Evolutionary conservation across 202 grass and related monocot species (phyloP), one percentile per base, ranked within the genome.

Genomic region (Elaeis oleifera): DNA sequence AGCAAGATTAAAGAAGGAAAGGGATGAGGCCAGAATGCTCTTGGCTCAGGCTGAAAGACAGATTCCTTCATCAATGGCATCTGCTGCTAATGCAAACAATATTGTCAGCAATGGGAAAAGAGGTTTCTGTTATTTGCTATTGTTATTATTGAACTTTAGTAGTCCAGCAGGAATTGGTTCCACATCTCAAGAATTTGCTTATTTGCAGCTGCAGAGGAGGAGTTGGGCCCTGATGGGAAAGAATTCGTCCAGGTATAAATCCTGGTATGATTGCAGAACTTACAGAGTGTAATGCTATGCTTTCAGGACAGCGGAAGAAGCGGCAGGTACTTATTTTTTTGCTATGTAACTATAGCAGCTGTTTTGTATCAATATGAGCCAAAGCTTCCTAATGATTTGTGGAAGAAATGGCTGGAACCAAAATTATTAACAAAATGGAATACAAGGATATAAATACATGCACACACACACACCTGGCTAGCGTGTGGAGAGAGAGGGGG

Each of bases 1-100:
- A 80, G 95, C 95, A 66, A 89, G 95, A 83, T 74, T 99, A 70
- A 99, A 99, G 83, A 99, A 99, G 81, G 95, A 99, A 86, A 89
- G 95, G 32, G 95, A 99, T 76, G 95, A 94, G 32, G 83, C 89
- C 23, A 94, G 95, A 86, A 74, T 67, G 67, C 85, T 94, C 75
- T 77, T 99, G 80, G 73, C 89, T 79, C 78, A 87, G 76, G 95
- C 89, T 27, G 95, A 99, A 65, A 84, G 80, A 62, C 82, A 99
- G 60, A 85, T 94, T 78, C 83, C 92, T 58, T 51, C 60, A 27
- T 68, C 69, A 63, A 56, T 72, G 51, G 78, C 59, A 73, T 61
- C 56, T 76, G 68, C 71, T 71, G 67, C 69, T 39, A 44, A 68
- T 48, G 53, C 51, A 22, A 44, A 18, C 58, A 56, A 74, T 80